Evolutionary conservation across 345 rosid genomes (phyloP).

Genomic region (Hypericum androsaemum): DNA sequence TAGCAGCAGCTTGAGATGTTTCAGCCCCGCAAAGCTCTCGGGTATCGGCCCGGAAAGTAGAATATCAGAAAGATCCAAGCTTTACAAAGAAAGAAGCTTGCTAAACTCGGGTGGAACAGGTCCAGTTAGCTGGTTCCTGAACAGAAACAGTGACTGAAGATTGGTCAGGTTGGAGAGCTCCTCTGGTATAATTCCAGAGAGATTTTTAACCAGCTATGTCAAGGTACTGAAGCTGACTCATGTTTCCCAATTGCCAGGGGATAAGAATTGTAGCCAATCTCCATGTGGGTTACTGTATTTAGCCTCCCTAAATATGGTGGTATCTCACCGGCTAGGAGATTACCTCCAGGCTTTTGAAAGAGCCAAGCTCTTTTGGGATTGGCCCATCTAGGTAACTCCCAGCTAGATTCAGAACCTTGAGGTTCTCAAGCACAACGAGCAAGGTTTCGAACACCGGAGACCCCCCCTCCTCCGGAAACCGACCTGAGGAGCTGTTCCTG

Average conservation of each 20-base stretch:
- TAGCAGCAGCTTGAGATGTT: constrained; percentile 54
- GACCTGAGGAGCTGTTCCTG: constrained; percentile 72
- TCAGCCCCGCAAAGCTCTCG: constrained; percentile 56
- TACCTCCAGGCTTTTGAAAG: constrained; percentile 68
- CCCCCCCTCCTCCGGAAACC: constrained; percentile 55
- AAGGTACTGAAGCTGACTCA: constrained; percentile 69
- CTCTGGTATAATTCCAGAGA: constrained; percentile 64
- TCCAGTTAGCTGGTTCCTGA: constrained; percentile 63
- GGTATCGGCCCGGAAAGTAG: constrained; percentile 67
- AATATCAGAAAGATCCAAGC: constrained; percentile 85
- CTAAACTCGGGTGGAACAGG: constrained; percentile 62
- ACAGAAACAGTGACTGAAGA: constrained; percentile 76
- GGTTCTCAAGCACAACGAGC: constrained; percentile 49
- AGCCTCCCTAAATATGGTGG: constrained; percentile 66
- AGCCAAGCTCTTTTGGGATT: constrained; percentile 64
- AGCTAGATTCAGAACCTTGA: constrained; percentile 68
- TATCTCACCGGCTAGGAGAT: constrained; percentile 47
- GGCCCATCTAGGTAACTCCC: constrained; percentile 87
- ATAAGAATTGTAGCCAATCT: constrained; percentile 85
- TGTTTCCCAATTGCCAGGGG: constrained; percentile 67
- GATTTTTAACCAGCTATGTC: constrained; percentile 70
- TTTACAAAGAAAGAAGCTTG: constrained; percentile 37
- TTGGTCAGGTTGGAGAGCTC: constrained; percentile 67
- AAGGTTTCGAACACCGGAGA: constrained; percentile 38
- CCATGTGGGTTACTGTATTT: constrained; percentile 66